These are phyloP conservation scores for Exophiala mesophila DNA, from an alignment of 2,329 filamentous ascomycete genomes.

Conservation along the genomic window DNA sequence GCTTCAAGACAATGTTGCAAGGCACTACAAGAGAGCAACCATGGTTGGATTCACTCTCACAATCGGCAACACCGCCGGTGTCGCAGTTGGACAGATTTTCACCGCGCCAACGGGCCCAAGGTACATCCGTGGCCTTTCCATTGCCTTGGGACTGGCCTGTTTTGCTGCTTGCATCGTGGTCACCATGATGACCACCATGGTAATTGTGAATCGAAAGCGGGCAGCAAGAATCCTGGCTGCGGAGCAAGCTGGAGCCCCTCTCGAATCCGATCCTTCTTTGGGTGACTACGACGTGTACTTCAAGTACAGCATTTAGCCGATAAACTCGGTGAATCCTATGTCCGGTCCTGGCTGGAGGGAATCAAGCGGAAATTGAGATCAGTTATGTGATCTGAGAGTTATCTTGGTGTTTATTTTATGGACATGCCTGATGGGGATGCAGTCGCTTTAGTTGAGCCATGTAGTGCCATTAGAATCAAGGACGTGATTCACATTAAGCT, in stretches of 20 bases:
- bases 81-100: conserved; percentile 35
- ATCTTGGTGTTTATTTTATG: no score
- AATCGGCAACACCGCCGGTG: conserved; percentile 46
- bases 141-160: conserved; percentile 25
- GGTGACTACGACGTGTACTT: conserved; percentile 31
- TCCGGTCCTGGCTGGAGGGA: no score
- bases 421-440: no score
- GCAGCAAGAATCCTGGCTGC: conserved; percentile 5
- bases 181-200: conserved; percentile 28
- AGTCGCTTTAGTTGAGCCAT: no score
- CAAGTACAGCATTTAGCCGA: no score
- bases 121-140: conserved; percentile 28
- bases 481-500: no score
- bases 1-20: conserved; percentile 46
- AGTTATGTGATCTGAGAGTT: no score
- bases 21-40: conserved; percentile 46
- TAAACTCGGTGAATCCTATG: no score
- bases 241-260: conserved; percentile 9
- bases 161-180: conserved; percentile 28
- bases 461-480: no score
- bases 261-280: conserved; percentile 25
- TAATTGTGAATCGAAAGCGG: conserved; percentile 30
- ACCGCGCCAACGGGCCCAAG: conserved; percentile 30
- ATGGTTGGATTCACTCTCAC: conserved; percentile 45
- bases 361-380: no score